Base-by-base conservation (phyloP, 192 early-diverging fungal genomes). In the Rhizoclosmatium globosum region DNA sequence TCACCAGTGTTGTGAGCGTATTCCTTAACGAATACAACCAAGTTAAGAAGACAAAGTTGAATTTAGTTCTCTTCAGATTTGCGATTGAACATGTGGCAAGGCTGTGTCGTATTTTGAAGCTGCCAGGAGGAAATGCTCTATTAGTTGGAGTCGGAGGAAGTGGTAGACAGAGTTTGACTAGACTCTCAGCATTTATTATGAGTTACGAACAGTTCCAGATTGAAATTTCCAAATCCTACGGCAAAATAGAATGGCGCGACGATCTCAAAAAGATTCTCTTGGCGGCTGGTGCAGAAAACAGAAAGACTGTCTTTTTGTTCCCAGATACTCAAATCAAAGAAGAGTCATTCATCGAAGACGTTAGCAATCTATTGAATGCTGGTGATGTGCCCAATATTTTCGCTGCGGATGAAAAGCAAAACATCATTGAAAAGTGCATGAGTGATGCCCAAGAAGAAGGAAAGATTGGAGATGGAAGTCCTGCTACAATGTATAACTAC, bases 331-430 rank as follows among this genome's bases (percentile, higher is more conserved):
- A 91, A 76, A 90, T 91, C 78, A 91, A 89, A 68, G 87, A 90
- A 61, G 89, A 91, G 62, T 89, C 89, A 9, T 91, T 91, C 44
- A 91, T 91, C 59, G 89, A 91, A 70, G 89, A 91, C 56, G 82
- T 91, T 38, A 88, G 80, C 73, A 88, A 82, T 58, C 61, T 91
- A 38, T 67, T 91, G 56, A 91, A 91, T 71, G 74, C 89, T 4
- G 88, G 89, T 17, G 89, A 91, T 68, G 89, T 91, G 23, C 89
- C 89, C 7, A 91, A 91, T 71, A 71, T 91, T 66, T 91, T 89
- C 68, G 85, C 88, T 4, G 48, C 84, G 9, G 89, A 91, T 69
- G 89, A 91, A 74, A 80, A 83, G 68, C 88, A 91, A 78, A 83
- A 79, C 13, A 88, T 91, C 53, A 85, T 89, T 64, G 87, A 90